Percentiles rank a stretch among this genome's conserved stretches.
phyloP scores from a whole-genome alignment of 768 basidiomycete genomes.

The Amanita fuliginea region DNA sequence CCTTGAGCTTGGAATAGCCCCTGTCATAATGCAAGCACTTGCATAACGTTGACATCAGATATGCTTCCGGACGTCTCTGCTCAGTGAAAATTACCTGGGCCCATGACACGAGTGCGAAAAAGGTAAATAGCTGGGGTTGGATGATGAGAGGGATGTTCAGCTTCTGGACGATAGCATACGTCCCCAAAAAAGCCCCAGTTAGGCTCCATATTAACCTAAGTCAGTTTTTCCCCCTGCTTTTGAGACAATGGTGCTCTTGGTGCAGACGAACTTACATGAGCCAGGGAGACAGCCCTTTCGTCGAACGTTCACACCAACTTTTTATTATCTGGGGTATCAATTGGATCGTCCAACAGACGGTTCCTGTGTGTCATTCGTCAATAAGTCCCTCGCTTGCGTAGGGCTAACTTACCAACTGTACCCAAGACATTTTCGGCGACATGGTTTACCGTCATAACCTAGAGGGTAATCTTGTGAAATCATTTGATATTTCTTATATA shows the following conservation, averaged over 20 bases:
- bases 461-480: neutral
- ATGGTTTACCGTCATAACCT: conserved; percentile 32
- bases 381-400: too few relatives aligned
- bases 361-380: conserved; percentile 25
- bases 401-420: conserved; percentile 41
- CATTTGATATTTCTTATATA: too few relatives aligned
- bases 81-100: conserved; percentile 36
- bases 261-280: conserved; percentile 38
- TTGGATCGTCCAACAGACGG: conserved; percentile 57
- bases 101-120: conserved; percentile 52
- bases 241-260: neutral
- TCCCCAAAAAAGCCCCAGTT: conserved; percentile 50
- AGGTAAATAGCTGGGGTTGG: conserved; percentile 55
- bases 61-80: neutral
- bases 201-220: conserved; percentile 51
- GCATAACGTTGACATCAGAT: neutral
- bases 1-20: conserved; percentile 23
- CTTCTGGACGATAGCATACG: conserved; percentile 52
- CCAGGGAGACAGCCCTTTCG: conserved; percentile 55
- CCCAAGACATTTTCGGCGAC: conserved; percentile 60
- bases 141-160: conserved; percentile 65
- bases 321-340: conserved; percentile 68
- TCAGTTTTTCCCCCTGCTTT: too few relatives aligned
- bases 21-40: conserved; percentile 64
- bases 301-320: conserved; percentile 55